Base-by-base conservation (phyloP, 1,139 yeast species). In the Taphrina betulina region DNA sequence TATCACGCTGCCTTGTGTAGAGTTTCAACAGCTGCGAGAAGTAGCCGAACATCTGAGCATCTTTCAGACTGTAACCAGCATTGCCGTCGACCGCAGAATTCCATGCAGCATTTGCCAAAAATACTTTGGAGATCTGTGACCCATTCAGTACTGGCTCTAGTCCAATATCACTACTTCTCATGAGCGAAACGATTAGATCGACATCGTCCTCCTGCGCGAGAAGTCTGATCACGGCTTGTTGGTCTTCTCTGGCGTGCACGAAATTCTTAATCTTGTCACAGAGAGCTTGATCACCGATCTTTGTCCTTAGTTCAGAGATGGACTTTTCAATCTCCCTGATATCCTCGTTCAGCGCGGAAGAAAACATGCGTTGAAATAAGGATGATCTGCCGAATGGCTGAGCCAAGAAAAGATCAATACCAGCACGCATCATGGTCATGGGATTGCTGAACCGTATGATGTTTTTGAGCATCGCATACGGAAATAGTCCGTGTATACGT, bases 401-500 rank as follows among this genome's bases (percentile, higher is more conserved):
- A 19, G 89, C 85, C 69, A 90, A 78, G 60, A 90, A 79, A 58
- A 90, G 68, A 65, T 88, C 95, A 29, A 89, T 76, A 64, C 89
- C 72, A 23, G 85, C 81, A 58, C 89, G 84, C 71, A 87, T 80
- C 36, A 90, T 81, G 51, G 85, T 80, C 70, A 88, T 80, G 2
- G 97, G 97, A 66, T 90, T 90, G 1, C 96, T 86, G 62, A 83
- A 82, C 64, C 81, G 77, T 62, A 90, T 70, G 29, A 90, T 83
- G 16, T 87, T 87, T 52, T 83, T 82, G 68, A 89, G 78, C 45
- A 89, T 67, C 1, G 78, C 72, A 67, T 89, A 89, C 0, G 96
- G 97, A 71, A 89, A 79, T 59, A 86, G 66, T 31, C 76, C 71
- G 69, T 90, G 96, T 50, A 90, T 72, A 59, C 82, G 78, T 60